Conservation (phyloP, 306 rosid species). For the Lathyrus sativus region DNA sequence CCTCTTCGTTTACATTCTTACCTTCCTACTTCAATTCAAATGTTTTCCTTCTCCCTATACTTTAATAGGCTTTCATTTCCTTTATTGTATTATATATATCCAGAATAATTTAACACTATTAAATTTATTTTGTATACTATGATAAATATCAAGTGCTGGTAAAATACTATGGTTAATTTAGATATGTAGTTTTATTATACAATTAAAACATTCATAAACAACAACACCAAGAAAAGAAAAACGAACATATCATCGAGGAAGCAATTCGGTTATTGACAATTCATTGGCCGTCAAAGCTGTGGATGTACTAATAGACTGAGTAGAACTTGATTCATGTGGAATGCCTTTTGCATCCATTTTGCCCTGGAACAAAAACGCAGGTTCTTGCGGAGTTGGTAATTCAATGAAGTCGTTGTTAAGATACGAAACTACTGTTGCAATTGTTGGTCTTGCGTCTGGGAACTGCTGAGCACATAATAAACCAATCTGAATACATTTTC, state of each 20-base stretch:
- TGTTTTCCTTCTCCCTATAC: too few relatives aligned
- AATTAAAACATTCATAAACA: neutral
- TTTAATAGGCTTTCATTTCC: too few relatives aligned
- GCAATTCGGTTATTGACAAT: constrained; percentile 2
- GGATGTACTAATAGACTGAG: neutral
- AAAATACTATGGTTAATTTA: too few relatives aligned
- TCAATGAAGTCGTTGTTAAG: constrained; percentile 1
- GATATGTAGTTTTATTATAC: neutral
- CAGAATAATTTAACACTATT: too few relatives aligned
- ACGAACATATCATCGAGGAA: neutral
- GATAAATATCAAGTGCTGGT: too few relatives aligned
- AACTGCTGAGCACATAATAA: constrained; percentile 19
- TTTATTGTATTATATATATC: too few relatives aligned
- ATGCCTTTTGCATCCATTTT: neutral
- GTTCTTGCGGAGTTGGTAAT: neutral
- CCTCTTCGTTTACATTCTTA: too few relatives aligned
- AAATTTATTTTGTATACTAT: too few relatives aligned
- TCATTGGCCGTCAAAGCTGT: neutral
- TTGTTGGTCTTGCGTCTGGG: constrained; percentile 19
- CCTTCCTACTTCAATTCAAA: too few relatives aligned
- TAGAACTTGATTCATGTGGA: constrained; percentile 26
- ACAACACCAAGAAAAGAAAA: neutral
- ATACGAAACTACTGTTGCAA: constrained; percentile 17
- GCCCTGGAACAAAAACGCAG: constrained; percentile 1
- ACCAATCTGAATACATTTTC: constrained; percentile 23